phyloP scores from a whole-genome alignment of 179 eudicot genomes.

The Actinidia chinensis region DNA sequence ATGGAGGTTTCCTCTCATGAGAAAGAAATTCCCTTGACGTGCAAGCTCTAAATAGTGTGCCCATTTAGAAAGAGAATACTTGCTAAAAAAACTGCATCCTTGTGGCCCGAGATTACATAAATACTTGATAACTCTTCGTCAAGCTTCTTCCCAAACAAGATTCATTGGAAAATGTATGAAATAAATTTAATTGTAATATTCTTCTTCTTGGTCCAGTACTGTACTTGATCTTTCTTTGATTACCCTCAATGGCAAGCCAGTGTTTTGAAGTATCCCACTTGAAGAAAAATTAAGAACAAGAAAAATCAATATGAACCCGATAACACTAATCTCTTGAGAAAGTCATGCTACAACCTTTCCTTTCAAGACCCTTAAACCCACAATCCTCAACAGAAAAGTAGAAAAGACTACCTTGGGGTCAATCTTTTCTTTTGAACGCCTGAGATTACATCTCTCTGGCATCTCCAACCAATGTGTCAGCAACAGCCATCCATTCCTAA shows the following conservation, averaged over 20 bases:
- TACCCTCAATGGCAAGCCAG: conserved; percentile 44
- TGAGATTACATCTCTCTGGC: conserved; percentile 90
- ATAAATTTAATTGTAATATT: conserved; percentile 46
- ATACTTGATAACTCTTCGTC: conserved; percentile 45
- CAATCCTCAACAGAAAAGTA: conserved; percentile 38
- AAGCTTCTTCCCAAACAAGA: conserved; percentile 47
- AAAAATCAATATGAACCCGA: not conserved
- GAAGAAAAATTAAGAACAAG: not conserved
- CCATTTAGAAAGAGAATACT: conserved; percentile 71
- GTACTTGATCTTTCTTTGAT: conserved; percentile 82
- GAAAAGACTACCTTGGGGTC: conserved; percentile 59
- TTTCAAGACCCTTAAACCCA: conserved; percentile 79
- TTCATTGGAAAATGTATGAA: conserved; percentile 45
- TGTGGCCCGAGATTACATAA: conserved; percentile 44
- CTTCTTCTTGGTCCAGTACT: conserved; percentile 53
- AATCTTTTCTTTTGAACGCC: conserved; percentile 96
- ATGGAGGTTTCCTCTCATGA: conserved; percentile 75
- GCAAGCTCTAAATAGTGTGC: conserved; percentile 65
- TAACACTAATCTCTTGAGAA: conserved; percentile 76
- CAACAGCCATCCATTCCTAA: conserved; percentile 79
- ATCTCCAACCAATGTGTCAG: conserved; percentile 74
- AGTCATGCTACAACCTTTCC: conserved; percentile 90
- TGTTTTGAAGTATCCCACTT: not conserved
- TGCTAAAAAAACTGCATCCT: conserved; percentile 53
- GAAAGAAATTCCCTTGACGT: conserved; percentile 70